A percentile compares a stretch with the other conserved stretches of the same genome.
These are phyloP conservation scores for Claviceps citrina DNA, from an alignment of 2,329 filamentous ascomycete species.

Conservation along the genomic window DNA sequence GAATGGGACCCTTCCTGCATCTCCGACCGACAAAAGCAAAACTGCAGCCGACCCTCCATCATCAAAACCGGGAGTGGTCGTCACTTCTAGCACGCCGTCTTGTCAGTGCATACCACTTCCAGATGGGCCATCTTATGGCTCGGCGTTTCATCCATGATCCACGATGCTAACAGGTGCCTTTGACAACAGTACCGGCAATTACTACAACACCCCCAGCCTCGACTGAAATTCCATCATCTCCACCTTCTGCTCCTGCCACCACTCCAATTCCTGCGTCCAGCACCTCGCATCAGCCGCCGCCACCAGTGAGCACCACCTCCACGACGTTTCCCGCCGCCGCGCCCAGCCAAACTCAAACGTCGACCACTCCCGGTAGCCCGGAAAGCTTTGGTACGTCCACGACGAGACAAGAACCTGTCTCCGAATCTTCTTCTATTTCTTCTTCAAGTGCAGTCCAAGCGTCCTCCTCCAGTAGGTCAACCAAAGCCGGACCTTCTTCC, in stretches of 20 bases:
- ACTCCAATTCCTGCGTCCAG: background rate
- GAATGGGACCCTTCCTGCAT: constrained; percentile 1
- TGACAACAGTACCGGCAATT: background rate
- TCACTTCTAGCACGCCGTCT: background rate
- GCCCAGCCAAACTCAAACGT: constrained; percentile 3
- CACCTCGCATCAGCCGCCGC: background rate
- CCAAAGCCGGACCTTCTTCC: constrained; percentile 12
- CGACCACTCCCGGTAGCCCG: constrained; percentile 5
- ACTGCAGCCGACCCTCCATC: background rate
- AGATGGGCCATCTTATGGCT: background rate
- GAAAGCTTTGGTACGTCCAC: constrained; percentile 14
- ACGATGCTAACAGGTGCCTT: background rate
- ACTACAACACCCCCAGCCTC: background rate
- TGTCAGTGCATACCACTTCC: background rate
- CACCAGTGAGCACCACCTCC: constrained; percentile 2
- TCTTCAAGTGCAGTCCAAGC: constrained; percentile 13
- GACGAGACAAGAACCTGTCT: constrained; percentile 14
- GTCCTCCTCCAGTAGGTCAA: constrained; percentile 15
- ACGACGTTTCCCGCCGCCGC: background rate
- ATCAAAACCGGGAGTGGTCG: background rate
- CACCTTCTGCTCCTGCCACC: background rate
- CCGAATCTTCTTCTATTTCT: constrained; percentile 16
- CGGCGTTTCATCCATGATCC: background rate
- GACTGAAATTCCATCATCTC: background rate
- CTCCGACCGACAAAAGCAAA: background rate